Evolutionary conservation across 495 filamentous ascomycete genomes (phyloP), one percentile per base, ranked within the genome.

Genomic region (Barbatosphaeria neglecta): DNA sequence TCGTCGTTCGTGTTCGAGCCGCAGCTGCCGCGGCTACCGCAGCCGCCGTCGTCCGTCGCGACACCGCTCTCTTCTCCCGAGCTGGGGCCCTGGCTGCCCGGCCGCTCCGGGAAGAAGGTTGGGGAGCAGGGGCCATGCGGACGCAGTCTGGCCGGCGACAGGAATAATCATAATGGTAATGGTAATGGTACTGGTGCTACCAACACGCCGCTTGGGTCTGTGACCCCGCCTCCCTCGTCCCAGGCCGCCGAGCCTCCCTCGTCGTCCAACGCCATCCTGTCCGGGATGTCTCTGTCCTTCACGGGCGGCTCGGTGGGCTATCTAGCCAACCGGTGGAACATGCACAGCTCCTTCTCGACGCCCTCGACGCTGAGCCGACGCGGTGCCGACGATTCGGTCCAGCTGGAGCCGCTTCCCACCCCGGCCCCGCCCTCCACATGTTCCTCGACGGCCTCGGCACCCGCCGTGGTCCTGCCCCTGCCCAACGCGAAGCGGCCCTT

Each of bases 401-500:
- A 55, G 63, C 35, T 60, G 16, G 63, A 61, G 23, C 54, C 60
- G 17, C 67, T 66, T 39, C 49, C n/a, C n/a, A n/a, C n/a, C n/a
- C n/a, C n/a, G n/a, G n/a, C n/a, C n/a, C n/a, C 55, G 15, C 51
- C 59, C 10, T 67, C 67, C 25, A 52, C 61, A n/a, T 57, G 55
- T 43, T 62, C 67, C 2, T 52, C 53, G 8, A 38, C 57, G 13
- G 44, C 35, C n/a, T 54, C 59, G 1, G 50, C 54, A 5, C 45
- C 55, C 22, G 43, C n/a, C n/a, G n/a, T n/a, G n/a, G n/a, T 60
- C 37, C 46, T 58, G 11, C 56, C 60, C 1, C 54, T 48, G 4
- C 59, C 60, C 24, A 55, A 55, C 23, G 58, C 64, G 3, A 58
- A 61, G 15, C 65, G 67, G 13, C 64, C 63, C 25, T 63, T 85